phyloP scores from a whole-genome alignment of 495 filamentous ascomycete genomes.

The Trichoderma gamsii region DNA sequence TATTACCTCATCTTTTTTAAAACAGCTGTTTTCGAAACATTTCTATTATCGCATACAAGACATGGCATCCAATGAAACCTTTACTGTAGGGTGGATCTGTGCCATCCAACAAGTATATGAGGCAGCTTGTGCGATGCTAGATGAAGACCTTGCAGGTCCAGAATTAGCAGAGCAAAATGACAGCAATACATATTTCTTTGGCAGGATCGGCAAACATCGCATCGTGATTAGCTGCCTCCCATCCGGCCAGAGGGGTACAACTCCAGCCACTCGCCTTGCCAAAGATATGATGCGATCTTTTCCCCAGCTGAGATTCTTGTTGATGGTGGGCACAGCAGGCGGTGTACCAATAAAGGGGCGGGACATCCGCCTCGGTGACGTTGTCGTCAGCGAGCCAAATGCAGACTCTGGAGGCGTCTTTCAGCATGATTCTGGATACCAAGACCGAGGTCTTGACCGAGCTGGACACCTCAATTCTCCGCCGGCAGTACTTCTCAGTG shows the following conservation, averaged over 20 bases:
- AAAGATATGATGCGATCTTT: neutral
- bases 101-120: neutral
- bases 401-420: slow-evolving; percentile 21
- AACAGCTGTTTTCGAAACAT: no score
- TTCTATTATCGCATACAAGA: no score
- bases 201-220: neutral
- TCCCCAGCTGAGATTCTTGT: neutral
- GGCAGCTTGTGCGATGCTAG: neutral
- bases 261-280: neutral
- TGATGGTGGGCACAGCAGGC: slow-evolving; percentile 1
- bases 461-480: slow-evolving; percentile 19
- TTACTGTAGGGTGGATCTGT: neutral
- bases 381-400: slow-evolving; percentile 28
- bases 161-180: neutral
- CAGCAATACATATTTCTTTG: neutral
- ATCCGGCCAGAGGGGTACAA: neutral
- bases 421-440: slow-evolving; percentile 28
- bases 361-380: slow-evolving; percentile 38
- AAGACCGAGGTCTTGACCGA: slow-evolving; percentile 20
- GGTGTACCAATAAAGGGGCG: neutral
- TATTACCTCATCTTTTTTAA: no score
- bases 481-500: neutral
- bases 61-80: neutral
- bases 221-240: slow-evolving; percentile 1
- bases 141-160: neutral